phyloP scores from a whole-genome alignment of 2,329 filamentous ascomycete genomes.

The Venturia carpophila region DNA sequence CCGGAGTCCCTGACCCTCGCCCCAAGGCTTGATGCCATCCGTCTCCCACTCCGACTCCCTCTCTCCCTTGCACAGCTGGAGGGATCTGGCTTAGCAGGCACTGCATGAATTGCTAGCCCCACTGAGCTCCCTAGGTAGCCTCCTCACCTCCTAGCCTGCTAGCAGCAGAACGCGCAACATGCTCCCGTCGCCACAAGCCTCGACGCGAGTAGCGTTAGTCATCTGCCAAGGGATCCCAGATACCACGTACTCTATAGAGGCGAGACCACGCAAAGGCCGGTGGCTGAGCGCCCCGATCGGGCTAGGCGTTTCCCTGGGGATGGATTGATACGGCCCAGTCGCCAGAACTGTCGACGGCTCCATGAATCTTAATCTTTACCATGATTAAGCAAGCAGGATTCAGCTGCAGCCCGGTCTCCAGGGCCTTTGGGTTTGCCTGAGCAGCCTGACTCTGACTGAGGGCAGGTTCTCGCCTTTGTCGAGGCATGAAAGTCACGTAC shows the following conservation, averaged over 20 bases:
- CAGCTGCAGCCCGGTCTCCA: not conserved
- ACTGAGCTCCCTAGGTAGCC: too few species aligned
- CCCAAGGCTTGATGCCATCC: not conserved
- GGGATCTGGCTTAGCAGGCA: not conserved
- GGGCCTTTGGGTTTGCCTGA: not conserved
- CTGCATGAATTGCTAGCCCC: not conserved
- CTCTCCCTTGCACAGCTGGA: not conserved
- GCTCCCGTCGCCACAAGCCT: not conserved
- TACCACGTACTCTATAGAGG: too few species aligned
- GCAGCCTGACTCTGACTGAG: not conserved
- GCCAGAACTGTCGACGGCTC: not conserved
- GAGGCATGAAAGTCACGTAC: not conserved
- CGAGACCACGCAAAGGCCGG: not conserved
- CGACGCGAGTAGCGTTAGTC: not conserved
- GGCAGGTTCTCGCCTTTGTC: not conserved
- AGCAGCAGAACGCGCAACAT: not conserved
- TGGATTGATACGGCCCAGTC: constrained; percentile 2
- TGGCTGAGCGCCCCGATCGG: not conserved
- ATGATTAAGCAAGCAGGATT: not conserved
- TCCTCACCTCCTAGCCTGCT: too few species aligned
- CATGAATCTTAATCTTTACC: constrained; percentile 5
- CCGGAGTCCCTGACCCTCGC: too few species aligned
- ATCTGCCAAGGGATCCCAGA: not conserved
- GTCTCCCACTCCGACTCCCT: too few species aligned
- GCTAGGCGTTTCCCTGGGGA: not conserved